phyloP scores from a whole-genome alignment of 1,284 basidiomycete species.

The Takashimella koratensis region DNA sequence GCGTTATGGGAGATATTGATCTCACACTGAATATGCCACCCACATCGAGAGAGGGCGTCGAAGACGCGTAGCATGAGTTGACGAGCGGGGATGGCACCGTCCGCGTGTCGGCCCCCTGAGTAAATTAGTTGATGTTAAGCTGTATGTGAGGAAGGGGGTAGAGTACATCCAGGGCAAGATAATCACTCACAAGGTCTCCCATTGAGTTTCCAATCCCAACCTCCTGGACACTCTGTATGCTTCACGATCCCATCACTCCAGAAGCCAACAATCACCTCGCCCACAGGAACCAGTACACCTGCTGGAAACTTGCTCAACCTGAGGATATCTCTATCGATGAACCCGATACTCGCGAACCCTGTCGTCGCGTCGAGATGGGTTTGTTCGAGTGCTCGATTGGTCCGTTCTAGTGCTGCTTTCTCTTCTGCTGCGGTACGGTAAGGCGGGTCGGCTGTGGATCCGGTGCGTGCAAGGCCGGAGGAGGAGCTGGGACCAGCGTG shows the following conservation, averaged over 20 bases:
- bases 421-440: not conserved
- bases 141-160: not conserved
- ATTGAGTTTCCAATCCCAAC: slow-evolving; percentile 36
- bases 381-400: not conserved
- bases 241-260: not conserved
- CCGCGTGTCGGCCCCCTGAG: slow-evolving; percentile 32
- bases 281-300: not conserved
- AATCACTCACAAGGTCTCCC: slow-evolving; percentile 34
- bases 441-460: not conserved
- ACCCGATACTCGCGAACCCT: not conserved
- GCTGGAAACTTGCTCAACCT: not conserved
- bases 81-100: slow-evolving; percentile 31
- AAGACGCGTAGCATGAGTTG: slow-evolving; percentile 38
- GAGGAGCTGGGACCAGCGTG: not conserved
- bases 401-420: not conserved
- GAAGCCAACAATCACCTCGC: not conserved
- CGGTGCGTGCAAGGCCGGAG: too few relatives aligned
- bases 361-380: not conserved
- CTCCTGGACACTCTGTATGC: not conserved
- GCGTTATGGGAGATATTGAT: slow-evolving; percentile 36
- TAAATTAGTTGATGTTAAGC: too few relatives aligned
- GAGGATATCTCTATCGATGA: not conserved
- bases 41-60: slow-evolving; percentile 24
- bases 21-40: slow-evolving; percentile 35
- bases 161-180: not conserved